Conservation (phyloP, 192 early-diverging fungal species). For the Coemansia sp. region DNA sequence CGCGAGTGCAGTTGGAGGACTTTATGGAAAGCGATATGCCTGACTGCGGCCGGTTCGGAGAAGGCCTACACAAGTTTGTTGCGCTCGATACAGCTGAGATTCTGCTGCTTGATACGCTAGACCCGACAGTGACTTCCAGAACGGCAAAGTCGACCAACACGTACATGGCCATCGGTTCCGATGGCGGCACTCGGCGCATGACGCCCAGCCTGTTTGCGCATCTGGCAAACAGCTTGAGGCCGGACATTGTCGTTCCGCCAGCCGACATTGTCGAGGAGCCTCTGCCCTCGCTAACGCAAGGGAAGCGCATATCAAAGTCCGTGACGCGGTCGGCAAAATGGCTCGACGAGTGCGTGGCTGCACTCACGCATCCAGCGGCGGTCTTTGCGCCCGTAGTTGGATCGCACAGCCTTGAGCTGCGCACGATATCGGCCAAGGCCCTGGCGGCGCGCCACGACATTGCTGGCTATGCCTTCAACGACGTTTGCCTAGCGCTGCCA, state of each 20-base stretch:
- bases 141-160: slow-evolving; percentile 30
- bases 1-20: slow-evolving; percentile 53
- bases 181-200: slow-evolving; percentile 38
- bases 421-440: slow-evolving; percentile 27
- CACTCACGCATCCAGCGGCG: slow-evolving; percentile 14
- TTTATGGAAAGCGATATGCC: slow-evolving; percentile 33
- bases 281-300: slow-evolving; percentile 36
- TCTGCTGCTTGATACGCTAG: slow-evolving; percentile 42
- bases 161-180: slow-evolving; percentile 46
- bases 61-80: slow-evolving; percentile 32
- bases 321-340: slow-evolving; percentile 41
- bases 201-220: slow-evolving; percentile 34
- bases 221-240: slow-evolving; percentile 25
- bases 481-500: slow-evolving; percentile 30
- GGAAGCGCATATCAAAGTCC: slow-evolving; percentile 55
- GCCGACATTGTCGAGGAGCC: slow-evolving; percentile 50
- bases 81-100: slow-evolving; percentile 20
- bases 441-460: slow-evolving; percentile 21
- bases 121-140: slow-evolving; percentile 28
- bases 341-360: slow-evolving; percentile 46
- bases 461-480: slow-evolving; percentile 44
- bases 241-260: slow-evolving; percentile 45
- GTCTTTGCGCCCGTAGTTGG: slow-evolving; percentile 54
- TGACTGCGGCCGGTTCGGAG: slow-evolving; percentile 9
- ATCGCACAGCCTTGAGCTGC: slow-evolving; percentile 39